Conservation (phyloP, 2,329 filamentous ascomycete species). For the Magnaporthales sp. region DNA sequence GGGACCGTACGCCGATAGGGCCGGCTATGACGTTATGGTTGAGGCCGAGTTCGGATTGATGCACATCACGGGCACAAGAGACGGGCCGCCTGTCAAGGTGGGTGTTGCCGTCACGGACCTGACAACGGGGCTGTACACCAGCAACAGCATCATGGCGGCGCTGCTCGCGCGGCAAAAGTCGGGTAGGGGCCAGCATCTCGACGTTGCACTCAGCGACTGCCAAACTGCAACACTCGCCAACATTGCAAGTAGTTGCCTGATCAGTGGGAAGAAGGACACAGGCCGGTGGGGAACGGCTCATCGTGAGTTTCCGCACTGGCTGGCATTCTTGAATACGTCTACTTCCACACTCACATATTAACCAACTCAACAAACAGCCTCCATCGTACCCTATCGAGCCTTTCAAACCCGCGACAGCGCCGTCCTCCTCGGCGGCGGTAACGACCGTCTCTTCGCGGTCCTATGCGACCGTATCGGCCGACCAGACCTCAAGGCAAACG, state of each 20-base stretch:
- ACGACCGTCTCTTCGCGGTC: conserved; percentile 59
- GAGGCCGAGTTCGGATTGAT: conserved; percentile 97
- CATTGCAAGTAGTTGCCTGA: conserved; percentile 83
- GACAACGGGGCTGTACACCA: conserved; percentile 90
- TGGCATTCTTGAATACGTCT: neutral
- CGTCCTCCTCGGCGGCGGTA: conserved; percentile 63
- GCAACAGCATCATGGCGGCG: conserved; percentile 91
- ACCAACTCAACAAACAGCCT: conserved; percentile 45
- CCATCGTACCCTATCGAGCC: conserved; percentile 89
- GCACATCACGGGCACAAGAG: conserved; percentile 89
- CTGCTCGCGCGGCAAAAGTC: conserved; percentile 67
- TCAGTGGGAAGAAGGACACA: conserved; percentile 78
- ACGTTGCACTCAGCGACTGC: conserved; percentile 85
- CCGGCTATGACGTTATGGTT: conserved; percentile 98
- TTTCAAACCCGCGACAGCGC: conserved; percentile 68
- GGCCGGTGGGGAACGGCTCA: conserved; percentile 96
- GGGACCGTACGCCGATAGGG: conserved; percentile 76
- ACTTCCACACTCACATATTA: neutral
- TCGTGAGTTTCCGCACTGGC: conserved; percentile 42
- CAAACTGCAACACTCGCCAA: conserved; percentile 94
- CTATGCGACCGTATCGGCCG: conserved; percentile 51
- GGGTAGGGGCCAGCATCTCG: conserved; percentile 82
- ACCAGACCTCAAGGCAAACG: conserved; percentile 51
- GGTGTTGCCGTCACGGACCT: conserved; percentile 95
- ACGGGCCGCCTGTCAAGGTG: conserved; percentile 91